These are phyloP conservation scores for Trifolium repens DNA, from an alignment of 306 rosid genomes.

Conservation along the genomic window DNA sequence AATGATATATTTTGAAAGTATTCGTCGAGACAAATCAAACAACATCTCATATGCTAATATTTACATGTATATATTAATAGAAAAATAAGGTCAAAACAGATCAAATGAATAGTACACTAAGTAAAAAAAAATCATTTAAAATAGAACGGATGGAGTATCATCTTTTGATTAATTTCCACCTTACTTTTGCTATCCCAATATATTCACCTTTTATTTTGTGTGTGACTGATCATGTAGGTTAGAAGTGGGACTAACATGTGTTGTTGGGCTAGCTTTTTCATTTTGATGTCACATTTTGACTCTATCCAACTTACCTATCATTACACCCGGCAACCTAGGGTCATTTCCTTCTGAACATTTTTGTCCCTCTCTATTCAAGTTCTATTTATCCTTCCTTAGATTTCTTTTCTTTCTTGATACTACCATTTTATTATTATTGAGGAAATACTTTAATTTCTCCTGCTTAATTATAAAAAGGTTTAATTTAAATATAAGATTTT, in stretches of 20 bases:
- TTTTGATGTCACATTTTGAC: conserved; percentile 27
- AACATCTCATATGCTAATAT: no score
- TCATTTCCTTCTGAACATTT: conserved; percentile 40
- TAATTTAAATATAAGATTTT: no score
- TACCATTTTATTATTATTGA: background rate
- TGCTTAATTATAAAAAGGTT: no score
- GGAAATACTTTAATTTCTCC: no score
- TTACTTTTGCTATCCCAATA: conserved; percentile 60
- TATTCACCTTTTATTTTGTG: background rate
- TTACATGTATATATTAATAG: no score
- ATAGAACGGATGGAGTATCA: no score
- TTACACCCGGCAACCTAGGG: conserved; percentile 56
- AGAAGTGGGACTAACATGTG: conserved; percentile 27
- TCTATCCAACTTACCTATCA: conserved; percentile 27
- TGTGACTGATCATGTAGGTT: conserved; percentile 9
- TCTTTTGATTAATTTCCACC: conserved; percentile 53
- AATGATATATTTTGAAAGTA: no score
- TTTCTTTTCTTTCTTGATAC: conserved; percentile 30
- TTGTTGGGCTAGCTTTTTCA: conserved; percentile 34
- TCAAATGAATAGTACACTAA: no score
- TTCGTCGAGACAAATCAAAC: no score
- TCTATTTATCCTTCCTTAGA: conserved; percentile 37
- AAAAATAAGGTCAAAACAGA: no score
- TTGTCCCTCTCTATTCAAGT: conserved; percentile 49
- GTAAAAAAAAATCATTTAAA: no score